Evolutionary conservation across 2,329 filamentous ascomycete genomes (phyloP).

Genomic region (Xylaria hypoxylon): DNA sequence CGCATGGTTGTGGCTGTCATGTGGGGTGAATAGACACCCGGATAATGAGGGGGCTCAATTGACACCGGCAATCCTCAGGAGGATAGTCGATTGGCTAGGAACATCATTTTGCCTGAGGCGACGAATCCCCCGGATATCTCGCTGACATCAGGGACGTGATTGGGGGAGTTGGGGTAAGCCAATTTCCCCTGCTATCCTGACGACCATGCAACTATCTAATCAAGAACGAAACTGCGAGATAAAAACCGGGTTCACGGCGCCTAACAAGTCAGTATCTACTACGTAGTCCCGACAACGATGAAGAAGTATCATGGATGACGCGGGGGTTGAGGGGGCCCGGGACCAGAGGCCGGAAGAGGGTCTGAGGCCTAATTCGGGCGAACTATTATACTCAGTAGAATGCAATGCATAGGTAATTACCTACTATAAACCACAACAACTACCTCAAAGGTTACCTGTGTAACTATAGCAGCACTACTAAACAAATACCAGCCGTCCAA

Average conservation of each 20-base stretch:
- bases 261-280: background rate
- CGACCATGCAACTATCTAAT: background rate
- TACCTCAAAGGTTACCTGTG: too few relatives aligned
- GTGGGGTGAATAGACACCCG: constrained; percentile 44
- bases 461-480: too few relatives aligned
- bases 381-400: too few relatives aligned
- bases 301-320: background rate
- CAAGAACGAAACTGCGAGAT: background rate
- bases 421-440: too few relatives aligned
- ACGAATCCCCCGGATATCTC: background rate
- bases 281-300: background rate
- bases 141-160: background rate
- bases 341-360: too few relatives aligned
- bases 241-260: background rate
- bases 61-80: constrained; percentile 41
- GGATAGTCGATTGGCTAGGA: constrained; percentile 39
- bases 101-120: constrained; percentile 45
- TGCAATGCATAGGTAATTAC: too few relatives aligned
- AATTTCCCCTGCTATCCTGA: background rate
- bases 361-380: too few relatives aligned
- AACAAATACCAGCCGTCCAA: too few relatives aligned
- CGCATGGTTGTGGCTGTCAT: constrained; percentile 22
- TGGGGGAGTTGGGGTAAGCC: constrained; percentile 13
- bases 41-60: constrained; percentile 48
- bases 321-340: too few relatives aligned